Evolutionary conservation across 2,329 filamentous ascomycete genomes (phyloP), one percentile per base, ranked within the genome.

Genomic region (Paraphaeosphaeria minitans): DNA sequence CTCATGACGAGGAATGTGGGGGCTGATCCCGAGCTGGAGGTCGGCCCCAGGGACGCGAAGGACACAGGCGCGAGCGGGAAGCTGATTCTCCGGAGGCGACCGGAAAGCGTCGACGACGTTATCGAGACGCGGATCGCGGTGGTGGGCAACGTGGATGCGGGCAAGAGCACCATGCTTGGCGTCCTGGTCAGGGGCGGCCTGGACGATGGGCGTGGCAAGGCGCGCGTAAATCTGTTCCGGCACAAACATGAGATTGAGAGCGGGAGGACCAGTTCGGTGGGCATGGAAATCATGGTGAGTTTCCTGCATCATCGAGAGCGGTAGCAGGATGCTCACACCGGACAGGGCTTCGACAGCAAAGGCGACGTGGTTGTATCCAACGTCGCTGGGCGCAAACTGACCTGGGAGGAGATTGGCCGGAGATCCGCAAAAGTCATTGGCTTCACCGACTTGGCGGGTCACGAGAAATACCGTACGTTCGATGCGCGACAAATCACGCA

Each of bases 171-270:
- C 29, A 90, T 98, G 86, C 82, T 99, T 2, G 95, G 95, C 45
- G 95, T 99, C 1, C 82, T 99, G 6, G 95, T 98, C 7, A 98
- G 98, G 78, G 95, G 95, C 5, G 91, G 91, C 53, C 87, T 99
- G 1, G 95, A 99, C 70, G 95, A 99, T 78, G 95, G 95, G 16
- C 86, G 95, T 72, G 95, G 95, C 13, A 94, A 91, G 76, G 94
- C 95, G 47, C 89, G 95, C 62, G 91, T 99, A 53, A 98, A 97
- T 65, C 87, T 99, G 13, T 99, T 99, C 79, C 87, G 95, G 16
- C 95, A 99, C 78, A 98, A 99, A 78, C 95, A 99, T 72, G 95
- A 99, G 79, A 90, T 98, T 42, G 95, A 99, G 78, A 95, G 91
- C 48, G 95, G 95, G 1, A 86, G 95, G 65, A 99, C 95, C 10